These are phyloP conservation scores for Prunus campanulata DNA, from an alignment of 306 rosid genomes.

Conservation along the genomic window DNA sequence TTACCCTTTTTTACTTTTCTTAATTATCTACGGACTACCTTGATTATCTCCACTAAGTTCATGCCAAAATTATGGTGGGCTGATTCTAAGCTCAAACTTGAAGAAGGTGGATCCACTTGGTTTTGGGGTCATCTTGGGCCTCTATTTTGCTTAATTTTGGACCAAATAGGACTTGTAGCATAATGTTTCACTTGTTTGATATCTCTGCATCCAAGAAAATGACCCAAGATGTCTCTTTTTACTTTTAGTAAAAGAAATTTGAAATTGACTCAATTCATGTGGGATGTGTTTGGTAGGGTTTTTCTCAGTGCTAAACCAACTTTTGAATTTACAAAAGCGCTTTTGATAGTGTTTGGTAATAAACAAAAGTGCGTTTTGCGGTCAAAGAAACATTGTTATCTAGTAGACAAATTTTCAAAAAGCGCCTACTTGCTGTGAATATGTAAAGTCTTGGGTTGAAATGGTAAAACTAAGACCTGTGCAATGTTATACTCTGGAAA, in stretches of 20 bases:
- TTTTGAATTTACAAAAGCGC: no score
- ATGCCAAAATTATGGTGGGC: background rate
- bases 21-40: background rate
- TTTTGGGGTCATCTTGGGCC: conserved; percentile 6
- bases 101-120: background rate
- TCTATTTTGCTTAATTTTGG: background rate
- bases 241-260: no score
- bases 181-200: no score
- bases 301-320: no score
- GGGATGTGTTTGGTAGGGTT: no score
- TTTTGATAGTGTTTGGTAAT: no score
- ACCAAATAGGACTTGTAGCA: no score
- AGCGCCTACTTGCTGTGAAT: background rate
- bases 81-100: background rate
- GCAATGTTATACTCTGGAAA: background rate
- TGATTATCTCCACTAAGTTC: background rate
- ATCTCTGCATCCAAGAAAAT: no score
- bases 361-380: background rate
- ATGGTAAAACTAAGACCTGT: no score
- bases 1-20: background rate
- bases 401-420: background rate
- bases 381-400: background rate
- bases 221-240: no score
- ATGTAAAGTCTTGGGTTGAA: background rate
- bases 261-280: no score